Percentiles rank a stretch among this genome's conserved stretches.
Conservation (phyloP, 306 rosid species). For the Biancaea sappan region DNA sequence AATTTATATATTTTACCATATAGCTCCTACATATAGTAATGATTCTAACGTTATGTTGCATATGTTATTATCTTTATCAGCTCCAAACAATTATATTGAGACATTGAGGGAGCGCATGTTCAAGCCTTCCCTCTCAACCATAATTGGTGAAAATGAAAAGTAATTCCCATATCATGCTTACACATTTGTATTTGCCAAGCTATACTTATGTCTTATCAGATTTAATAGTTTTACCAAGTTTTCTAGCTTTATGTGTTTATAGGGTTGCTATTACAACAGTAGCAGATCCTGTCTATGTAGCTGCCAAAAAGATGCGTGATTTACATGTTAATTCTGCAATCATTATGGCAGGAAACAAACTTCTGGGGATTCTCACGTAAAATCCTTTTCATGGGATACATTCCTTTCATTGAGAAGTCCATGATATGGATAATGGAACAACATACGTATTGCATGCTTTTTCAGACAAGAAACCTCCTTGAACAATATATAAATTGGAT, state of each 20-base stretch:
- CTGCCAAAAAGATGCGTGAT: constrained; percentile 87
- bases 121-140: constrained; percentile 85
- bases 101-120: constrained; percentile 91
- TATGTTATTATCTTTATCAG: constrained; percentile 50
- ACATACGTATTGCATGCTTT: constrained; percentile 21
- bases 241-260: constrained; percentile 59
- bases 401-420: constrained; percentile 21
- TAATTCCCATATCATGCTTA: constrained; percentile 42
- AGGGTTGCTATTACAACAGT: constrained; percentile 82
- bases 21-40: constrained; percentile 10
- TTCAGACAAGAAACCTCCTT: constrained; percentile 6
- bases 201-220: constrained; percentile 3
- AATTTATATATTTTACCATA: not conserved
- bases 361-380: constrained; percentile 95
- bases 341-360: constrained; percentile 69
- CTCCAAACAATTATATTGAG: constrained; percentile 77
- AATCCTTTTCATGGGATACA: constrained; percentile 33
- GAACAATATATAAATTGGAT: constrained; percentile 16
- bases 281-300: constrained; percentile 89
- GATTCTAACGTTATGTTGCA: constrained; percentile 31
- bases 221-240: constrained; percentile 52
- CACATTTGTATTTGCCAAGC: constrained; percentile 18
- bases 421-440: constrained; percentile 8
- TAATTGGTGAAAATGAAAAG: constrained; percentile 77
- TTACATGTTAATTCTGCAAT: constrained; percentile 79